phyloP scores from a whole-genome alignment of 768 basidiomycete species.

The Lactarius evosmus region DNA sequence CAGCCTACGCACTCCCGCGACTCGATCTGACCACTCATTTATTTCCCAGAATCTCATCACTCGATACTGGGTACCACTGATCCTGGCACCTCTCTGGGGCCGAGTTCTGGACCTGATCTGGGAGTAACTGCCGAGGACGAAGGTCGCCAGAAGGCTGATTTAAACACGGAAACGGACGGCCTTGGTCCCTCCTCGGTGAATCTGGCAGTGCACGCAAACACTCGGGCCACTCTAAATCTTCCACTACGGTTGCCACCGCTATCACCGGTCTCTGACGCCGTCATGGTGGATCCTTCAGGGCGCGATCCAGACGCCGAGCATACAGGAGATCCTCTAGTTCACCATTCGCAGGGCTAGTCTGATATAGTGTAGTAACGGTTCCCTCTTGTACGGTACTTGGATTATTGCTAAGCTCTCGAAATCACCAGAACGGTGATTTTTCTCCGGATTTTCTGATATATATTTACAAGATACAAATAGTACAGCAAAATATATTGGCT shows the following conservation, averaged over 20 bases:
- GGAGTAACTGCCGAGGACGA: background rate
- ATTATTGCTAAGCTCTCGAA: too few species aligned
- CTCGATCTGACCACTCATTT: background rate
- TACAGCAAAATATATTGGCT: too few species aligned
- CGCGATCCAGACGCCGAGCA: background rate
- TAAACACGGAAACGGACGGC: background rate
- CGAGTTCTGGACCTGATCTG: background rate
- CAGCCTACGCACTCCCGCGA: background rate
- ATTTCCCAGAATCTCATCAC: too few species aligned
- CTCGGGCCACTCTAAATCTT: background rate
- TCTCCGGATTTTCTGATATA: too few species aligned
- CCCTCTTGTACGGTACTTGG: too few species aligned
- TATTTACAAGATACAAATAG: too few species aligned
- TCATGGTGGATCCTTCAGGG: background rate
- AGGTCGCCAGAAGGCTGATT: accelerated
- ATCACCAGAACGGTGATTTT: too few species aligned
- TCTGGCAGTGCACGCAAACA: too few species aligned
- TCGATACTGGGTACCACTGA: too few species aligned
- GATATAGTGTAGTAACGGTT: background rate
- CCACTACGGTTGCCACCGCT: background rate
- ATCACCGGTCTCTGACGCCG: background rate
- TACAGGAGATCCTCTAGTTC: background rate
- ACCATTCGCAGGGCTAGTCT: background rate
- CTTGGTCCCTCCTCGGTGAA: too few species aligned
- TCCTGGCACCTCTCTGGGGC: too few species aligned